Conservation (phyloP, 2,329 filamentous ascomycete species). For the Didymella lethalis region DNA sequence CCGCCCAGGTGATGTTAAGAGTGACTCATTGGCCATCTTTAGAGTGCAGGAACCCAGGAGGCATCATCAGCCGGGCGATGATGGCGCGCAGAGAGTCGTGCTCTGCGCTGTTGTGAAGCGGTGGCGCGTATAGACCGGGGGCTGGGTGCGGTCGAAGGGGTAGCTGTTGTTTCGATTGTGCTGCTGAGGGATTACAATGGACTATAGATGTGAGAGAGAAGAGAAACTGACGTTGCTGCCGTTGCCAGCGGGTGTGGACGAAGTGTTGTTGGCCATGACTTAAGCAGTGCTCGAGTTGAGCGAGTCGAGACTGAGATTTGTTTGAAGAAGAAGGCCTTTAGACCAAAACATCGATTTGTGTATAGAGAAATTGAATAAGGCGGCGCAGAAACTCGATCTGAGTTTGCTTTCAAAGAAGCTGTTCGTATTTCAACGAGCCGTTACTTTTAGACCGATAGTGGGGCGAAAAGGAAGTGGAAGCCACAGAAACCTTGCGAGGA, state of each 20-base stretch:
- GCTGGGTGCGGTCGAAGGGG: background rate
- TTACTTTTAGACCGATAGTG: too few species aligned
- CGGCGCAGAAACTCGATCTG: background rate
- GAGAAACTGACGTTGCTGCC: background rate
- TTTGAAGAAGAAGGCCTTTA: background rate
- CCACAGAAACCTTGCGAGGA: too few species aligned
- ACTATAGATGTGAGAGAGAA: too few species aligned
- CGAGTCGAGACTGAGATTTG: background rate
- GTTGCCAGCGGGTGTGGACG: background rate
- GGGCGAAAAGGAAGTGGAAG: too few species aligned
- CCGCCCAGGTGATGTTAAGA: constrained; percentile 18
- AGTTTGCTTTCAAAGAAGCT: background rate
- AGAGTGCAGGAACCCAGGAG: constrained; percentile 1
- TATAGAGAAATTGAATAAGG: too few species aligned
- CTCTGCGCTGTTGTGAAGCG: constrained; percentile 2
- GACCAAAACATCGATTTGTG: too few species aligned
- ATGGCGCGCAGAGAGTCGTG: constrained; percentile 6
- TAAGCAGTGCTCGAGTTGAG: background rate
- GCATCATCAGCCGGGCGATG: constrained; percentile 13
- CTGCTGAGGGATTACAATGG: background rate
- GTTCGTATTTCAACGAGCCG: background rate
- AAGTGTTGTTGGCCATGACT: background rate
- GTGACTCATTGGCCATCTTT: constrained; percentile 1
- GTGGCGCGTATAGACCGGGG: constrained; percentile 19
- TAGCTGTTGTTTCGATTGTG: background rate